Base-by-base conservation (phyloP, 345 rosid genomes). In the Linum tenue region DNA sequence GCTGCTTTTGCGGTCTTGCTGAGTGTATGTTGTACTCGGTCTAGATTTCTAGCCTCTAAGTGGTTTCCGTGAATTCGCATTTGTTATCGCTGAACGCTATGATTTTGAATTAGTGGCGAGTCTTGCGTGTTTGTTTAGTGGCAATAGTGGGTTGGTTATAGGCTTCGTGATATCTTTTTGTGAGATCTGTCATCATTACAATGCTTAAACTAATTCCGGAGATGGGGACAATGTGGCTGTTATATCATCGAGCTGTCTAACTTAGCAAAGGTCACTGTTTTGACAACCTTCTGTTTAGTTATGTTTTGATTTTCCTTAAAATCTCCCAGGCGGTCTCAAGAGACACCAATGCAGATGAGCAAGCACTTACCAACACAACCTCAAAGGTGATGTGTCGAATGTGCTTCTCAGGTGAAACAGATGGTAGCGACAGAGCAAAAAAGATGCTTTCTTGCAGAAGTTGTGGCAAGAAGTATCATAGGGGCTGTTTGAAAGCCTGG, bases 391-490 rank as follows among this genome's bases (percentile, higher is more conserved):
- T 88, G 53, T 95, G 99, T 70, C 88, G 87, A 64, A 85, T 95
- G 80, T 95, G 99, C 78, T 90, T 82, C 72, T 69, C 69, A 77
- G 95, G 97, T 70, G 94, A 87, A 74, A 79, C 67, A 74, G 95
- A 90, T 69, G 87, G 88, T 71, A 84, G 91, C 66, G 94, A 84
- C 81, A 84, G 79, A 74, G 96, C 91, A 15, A 85, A 91, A 76
- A 91, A 65, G 85, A 91, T 91, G 99, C 92, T 87, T 62, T 79
- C 92, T 1, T 89, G 99, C 80, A 83, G 81, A 64, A 83, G 69
- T 65, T 95, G 97, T 82, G 83, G 90, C 74, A 95, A 91, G 86
- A 95, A 89, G 84, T 95, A 88, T 77, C 99, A 95, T 17, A 79
- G 86, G 71, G 82, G 84, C 82, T 95, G 97, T 73, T 72, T 91